Evolutionary conservation across 1,284 basidiomycete genomes (phyloP), one percentile per base, ranked within the genome.

Genomic region (Malassezia yamatoensis): DNA sequence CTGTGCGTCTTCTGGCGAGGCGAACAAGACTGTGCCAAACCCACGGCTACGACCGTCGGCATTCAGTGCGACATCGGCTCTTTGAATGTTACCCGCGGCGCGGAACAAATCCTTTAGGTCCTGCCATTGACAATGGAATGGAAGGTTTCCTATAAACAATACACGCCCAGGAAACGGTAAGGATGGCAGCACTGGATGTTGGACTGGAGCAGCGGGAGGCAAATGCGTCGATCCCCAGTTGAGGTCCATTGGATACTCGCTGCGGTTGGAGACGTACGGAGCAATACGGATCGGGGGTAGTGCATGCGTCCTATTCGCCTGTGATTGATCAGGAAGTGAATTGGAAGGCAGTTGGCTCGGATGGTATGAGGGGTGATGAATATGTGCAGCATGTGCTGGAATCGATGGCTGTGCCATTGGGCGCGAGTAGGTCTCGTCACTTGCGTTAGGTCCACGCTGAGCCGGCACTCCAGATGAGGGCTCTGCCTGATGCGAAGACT

Each of bases 1-100:
- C 58, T 87, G 84, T 0, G 90, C 91, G 70, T 96, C 91, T 72
- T 93, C 90, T 34, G 87, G 85, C 34, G 84, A 86, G 1, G 88
- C 88, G 60, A 94, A 83, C 18, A 96, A 80, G 7, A 96, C 90
- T 3, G 89, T 94, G 18, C 91, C 91, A 70, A 90, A 90, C 0
- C 91, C 91, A 54, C 89, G 81, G 54, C 86, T 89, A 65, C 90
- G 81, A 69, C 93, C 93, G 72, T 94, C 90, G 1, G 87, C 87
- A 1, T 88, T 88, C 1, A 94, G 81, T 12, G 87, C 87, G 49
- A 94, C 89, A 71, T 96, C 93, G 7, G 93, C 91, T 35, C 93
- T 84, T 18, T 96, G 81, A 52, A 98, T 90, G 0, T 90, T 93
- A 45, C 70, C 73, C 0, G 68, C 67, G 5, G 66, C 65, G 15